phyloP scores from a whole-genome alignment of 2,329 filamentous ascomycete species.

The Neonectria sp. region DNA sequence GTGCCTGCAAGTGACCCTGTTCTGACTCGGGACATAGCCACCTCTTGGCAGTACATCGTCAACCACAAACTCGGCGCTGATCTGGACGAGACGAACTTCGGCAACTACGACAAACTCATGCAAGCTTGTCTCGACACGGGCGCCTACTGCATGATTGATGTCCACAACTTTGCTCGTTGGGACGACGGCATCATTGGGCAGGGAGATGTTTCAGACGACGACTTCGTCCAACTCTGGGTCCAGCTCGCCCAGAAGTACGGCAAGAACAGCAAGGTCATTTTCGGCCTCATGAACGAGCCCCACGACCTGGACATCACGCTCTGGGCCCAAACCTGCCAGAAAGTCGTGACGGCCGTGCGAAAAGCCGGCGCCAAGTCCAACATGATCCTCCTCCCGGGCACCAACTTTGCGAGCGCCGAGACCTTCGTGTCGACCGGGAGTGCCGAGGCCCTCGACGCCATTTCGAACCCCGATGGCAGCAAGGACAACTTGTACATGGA shows the following conservation, averaged over 20 bases:
- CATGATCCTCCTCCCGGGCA: conserved; percentile 73
- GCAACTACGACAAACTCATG: conserved; percentile 68
- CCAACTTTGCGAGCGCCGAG: conserved; percentile 68
- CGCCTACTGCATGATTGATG: conserved; percentile 72
- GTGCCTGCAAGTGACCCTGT: neutral
- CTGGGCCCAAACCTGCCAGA: conserved; percentile 75
- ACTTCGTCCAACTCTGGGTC: conserved; percentile 72
- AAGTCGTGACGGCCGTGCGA: conserved; percentile 76
- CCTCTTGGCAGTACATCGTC: conserved; percentile 72
- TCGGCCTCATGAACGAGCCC: conserved; percentile 81
- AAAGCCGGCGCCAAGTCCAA: conserved; percentile 74
- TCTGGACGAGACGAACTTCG: conserved; percentile 64
- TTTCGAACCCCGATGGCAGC: conserved; percentile 73
- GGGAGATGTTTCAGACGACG: conserved; percentile 72
- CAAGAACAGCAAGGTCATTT: conserved; percentile 65
- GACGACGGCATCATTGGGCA: conserved; percentile 76
- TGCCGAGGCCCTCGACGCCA: conserved; percentile 64
- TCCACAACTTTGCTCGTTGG: conserved; percentile 73
- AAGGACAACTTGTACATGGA: conserved; percentile 71
- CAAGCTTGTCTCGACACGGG: conserved; percentile 70
- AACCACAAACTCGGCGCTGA: conserved; percentile 66
- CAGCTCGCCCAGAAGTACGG: conserved; percentile 73
- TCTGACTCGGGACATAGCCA: conserved; percentile 50
- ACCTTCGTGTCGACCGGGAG: conserved; percentile 65
- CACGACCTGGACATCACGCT: conserved; percentile 70